phyloP scores from a whole-genome alignment of 1,139 yeast genomes.

The Williopsis jadinii region DNA sequence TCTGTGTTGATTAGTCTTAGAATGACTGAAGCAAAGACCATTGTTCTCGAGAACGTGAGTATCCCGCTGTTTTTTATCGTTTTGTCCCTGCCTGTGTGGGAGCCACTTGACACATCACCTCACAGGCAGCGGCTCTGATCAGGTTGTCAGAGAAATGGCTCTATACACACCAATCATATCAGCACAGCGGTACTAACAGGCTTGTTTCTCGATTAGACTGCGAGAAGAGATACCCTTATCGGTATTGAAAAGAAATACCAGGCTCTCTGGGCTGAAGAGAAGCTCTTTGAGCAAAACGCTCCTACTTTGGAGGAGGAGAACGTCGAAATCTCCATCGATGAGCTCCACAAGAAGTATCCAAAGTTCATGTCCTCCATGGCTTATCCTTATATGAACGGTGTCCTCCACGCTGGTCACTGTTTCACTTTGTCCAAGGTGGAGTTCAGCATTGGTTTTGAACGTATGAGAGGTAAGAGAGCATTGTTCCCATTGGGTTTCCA shows the following conservation, averaged over 20 bases:
- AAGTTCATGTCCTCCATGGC: conserved; percentile 94
- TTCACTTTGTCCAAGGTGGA: conserved; percentile 95
- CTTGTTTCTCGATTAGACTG: conserved; percentile 35
- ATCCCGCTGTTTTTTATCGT: no score
- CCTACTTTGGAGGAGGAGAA: conserved; percentile 67
- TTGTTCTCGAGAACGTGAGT: conserved; percentile 32
- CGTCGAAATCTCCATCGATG: conserved; percentile 48
- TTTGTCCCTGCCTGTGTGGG: no score
- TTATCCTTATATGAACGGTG: conserved; percentile 98
- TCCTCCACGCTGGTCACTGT: conserved; percentile 94
- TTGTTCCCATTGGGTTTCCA: conserved; percentile 97
- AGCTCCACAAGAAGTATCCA: conserved; percentile 72
- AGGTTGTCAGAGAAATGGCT: no score
- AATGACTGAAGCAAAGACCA: conserved; percentile 13
- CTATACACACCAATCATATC: background rate
- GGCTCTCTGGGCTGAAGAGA: conserved; percentile 77
- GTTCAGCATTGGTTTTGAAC: conserved; percentile 88
- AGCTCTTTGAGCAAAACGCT: conserved; percentile 83
- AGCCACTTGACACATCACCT: no score
- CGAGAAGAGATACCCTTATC: conserved; percentile 90
- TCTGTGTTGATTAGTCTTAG: background rate
- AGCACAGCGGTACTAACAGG: conserved; percentile 2
- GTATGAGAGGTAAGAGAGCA: conserved; percentile 91
- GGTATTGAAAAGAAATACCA: conserved; percentile 89
- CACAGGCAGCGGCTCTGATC: background rate